These are phyloP conservation scores for Parathielavia appendiculata DNA, from an alignment of 495 filamentous ascomycete genomes.

Conservation along the genomic window DNA sequence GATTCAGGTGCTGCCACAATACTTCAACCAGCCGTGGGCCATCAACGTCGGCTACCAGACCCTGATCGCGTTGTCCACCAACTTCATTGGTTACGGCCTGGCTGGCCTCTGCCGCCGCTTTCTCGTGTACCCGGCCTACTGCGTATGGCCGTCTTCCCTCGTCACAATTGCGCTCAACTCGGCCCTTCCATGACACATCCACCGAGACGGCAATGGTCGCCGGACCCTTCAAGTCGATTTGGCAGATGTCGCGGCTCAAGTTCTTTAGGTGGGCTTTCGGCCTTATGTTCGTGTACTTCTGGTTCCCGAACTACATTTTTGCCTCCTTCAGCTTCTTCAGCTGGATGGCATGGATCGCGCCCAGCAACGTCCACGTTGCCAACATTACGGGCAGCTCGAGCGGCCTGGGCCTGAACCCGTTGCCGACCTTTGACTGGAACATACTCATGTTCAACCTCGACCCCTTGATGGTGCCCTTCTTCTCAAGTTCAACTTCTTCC, in stretches of 20 bases:
- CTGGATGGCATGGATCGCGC: constrained; percentile 44
- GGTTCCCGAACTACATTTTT: constrained; percentile 44
- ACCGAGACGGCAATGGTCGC: constrained; percentile 24
- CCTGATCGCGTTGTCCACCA: constrained; percentile 41
- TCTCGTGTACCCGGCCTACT: constrained; percentile 48
- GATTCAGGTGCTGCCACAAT: constrained; percentile 38
- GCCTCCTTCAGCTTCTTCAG: constrained; percentile 36
- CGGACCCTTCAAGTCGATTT: constrained; percentile 35
- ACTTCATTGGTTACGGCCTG: constrained; percentile 50
- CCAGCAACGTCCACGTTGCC: constrained; percentile 31
- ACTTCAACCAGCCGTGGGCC: constrained; percentile 40
- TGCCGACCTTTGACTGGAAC: constrained; percentile 44
- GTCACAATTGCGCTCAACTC: constrained; percentile 44
- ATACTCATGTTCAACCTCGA: constrained; percentile 32
- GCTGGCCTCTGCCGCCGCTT: constrained; percentile 52
- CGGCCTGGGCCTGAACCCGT: constrained; percentile 38
- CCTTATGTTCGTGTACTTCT: constrained; percentile 42
- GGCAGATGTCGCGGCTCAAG: constrained; percentile 33
- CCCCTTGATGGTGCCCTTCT: constrained; percentile 43
- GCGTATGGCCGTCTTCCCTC: constrained; percentile 41
- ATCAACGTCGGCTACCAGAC: constrained; percentile 40
- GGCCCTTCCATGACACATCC: constrained; percentile 38
- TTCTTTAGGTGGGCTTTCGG: constrained; percentile 34
- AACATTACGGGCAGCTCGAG: constrained; percentile 30
- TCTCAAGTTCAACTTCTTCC: constrained; percentile 41